Percentiles rank a stretch among this genome's conserved stretches.
Evolutionary conservation across 1,284 basidiomycete genomes (phyloP).

Genomic region (Austropuccinia psidii): DNA sequence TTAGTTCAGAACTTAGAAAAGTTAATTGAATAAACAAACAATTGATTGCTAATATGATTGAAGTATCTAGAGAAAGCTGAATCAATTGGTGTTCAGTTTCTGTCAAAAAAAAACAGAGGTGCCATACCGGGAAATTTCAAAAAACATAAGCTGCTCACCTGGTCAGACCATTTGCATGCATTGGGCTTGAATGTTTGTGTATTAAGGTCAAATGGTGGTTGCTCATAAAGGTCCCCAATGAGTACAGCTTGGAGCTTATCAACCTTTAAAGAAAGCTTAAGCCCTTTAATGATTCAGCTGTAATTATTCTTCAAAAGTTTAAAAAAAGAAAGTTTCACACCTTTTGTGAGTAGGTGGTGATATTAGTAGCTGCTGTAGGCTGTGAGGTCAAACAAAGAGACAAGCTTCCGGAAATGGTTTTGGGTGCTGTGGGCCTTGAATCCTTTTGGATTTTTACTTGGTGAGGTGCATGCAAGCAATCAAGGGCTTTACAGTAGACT

Average conservation of each 20-base stretch:
- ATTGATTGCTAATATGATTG: constrained; percentile 71
- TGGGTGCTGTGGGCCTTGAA: neutral
- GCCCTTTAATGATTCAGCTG: too few relatives aligned
- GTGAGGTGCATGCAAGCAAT: constrained; percentile 6
- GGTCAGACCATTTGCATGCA: constrained; percentile 87
- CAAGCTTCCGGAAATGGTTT: neutral
- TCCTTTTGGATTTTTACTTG: neutral
- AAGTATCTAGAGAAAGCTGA: constrained; percentile 71
- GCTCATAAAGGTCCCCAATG: constrained; percentile 89
- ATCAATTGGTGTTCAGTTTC: neutral
- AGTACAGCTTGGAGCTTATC: constrained; percentile 88
- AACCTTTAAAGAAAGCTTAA: constrained; percentile 67
- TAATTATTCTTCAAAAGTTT: too few relatives aligned
- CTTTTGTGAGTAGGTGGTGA: constrained; percentile 12
- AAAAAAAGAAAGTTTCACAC: constrained; percentile 17
- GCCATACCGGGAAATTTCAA: too few relatives aligned
- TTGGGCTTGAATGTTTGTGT: constrained; percentile 75
- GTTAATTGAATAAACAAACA: constrained; percentile 48
- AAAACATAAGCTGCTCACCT: too few relatives aligned
- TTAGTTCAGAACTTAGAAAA: constrained; percentile 32
- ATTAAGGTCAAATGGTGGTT: constrained; percentile 84
- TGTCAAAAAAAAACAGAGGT: constrained; percentile 8
- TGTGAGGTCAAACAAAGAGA: neutral
- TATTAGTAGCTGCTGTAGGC: neutral
- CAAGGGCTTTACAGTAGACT: constrained; percentile 30